Conservation (phyloP, 441 rosid genomes). For the Omphalea diandra region DNA sequence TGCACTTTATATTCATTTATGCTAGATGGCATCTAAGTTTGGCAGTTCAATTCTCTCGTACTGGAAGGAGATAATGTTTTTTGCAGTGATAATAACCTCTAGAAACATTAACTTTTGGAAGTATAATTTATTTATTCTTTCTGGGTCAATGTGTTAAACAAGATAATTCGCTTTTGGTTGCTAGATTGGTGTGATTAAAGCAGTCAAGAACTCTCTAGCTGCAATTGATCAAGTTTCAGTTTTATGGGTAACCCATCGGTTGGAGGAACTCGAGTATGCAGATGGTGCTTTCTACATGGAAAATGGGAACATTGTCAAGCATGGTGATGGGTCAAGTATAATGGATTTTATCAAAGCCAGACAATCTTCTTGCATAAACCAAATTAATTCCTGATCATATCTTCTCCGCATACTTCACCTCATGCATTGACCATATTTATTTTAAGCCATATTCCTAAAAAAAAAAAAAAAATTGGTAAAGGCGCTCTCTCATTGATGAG, state of each 20-base stretch:
- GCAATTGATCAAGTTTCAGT: slow-evolving; percentile 70
- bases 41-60: no score
- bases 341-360: slow-evolving; percentile 50
- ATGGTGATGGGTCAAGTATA: slow-evolving; percentile 59
- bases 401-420: not conserved
- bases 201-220: slow-evolving; percentile 58
- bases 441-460: no score
- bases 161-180: slow-evolving; percentile 11
- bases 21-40: no score
- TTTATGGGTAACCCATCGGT: slow-evolving; percentile 89
- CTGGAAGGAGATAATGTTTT: no score
- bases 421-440: no score
- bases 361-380: slow-evolving; percentile 54
- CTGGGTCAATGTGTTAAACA: slow-evolving; percentile 7
- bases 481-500: no score
- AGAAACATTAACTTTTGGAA: no score
- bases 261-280: slow-evolving; percentile 86
- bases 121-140: not conserved
- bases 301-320: slow-evolving; percentile 65
- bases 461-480: no score
- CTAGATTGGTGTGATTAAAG: slow-evolving; percentile 86
- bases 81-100: no score
- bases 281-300: slow-evolving; percentile 93
- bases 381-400: slow-evolving; percentile 40
- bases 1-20: no score